A percentile compares a stretch with the other conserved stretches of the same genome.
These are phyloP conservation scores for Solanum raphanifolium DNA, from an alignment of 257 asterid genomes.

Conservation along the genomic window DNA sequence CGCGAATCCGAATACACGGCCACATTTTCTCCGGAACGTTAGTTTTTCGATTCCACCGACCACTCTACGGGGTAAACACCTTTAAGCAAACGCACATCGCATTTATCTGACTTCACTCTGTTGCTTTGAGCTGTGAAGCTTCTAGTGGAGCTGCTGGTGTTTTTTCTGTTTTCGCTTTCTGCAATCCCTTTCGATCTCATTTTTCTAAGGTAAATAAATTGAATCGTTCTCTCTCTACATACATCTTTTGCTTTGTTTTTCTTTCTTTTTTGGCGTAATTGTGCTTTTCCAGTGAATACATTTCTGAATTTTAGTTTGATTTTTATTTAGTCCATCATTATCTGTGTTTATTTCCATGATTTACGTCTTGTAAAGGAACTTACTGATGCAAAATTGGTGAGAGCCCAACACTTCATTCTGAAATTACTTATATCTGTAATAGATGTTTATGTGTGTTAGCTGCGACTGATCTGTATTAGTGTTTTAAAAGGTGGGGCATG, in stretches of 20 bases:
- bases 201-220: constrained; percentile 33
- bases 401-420: neutral
- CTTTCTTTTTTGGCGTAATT: constrained; percentile 16
- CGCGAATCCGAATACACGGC: constrained; percentile 21
- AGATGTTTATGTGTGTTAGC: neutral
- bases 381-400: neutral
- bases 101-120: neutral
- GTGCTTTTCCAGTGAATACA: neutral
- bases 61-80: neutral
- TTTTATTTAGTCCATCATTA: neutral
- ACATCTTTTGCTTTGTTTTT: constrained; percentile 7
- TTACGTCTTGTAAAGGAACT: neutral
- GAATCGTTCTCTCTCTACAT: neutral
- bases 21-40: constrained; percentile 17
- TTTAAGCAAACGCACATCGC: neutral
- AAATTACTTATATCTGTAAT: neutral
- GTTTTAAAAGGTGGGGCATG: neutral
- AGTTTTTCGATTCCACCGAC: neutral
- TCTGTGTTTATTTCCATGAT: neutral
- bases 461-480: neutral
- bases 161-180: constrained; percentile 11
- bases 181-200: constrained; percentile 43
- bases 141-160: constrained; percentile 6
- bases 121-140: neutral
- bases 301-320: neutral